Base-by-base conservation (phyloP, 305 asterid genomes). In the Stenogyne calaminthoides region DNA sequence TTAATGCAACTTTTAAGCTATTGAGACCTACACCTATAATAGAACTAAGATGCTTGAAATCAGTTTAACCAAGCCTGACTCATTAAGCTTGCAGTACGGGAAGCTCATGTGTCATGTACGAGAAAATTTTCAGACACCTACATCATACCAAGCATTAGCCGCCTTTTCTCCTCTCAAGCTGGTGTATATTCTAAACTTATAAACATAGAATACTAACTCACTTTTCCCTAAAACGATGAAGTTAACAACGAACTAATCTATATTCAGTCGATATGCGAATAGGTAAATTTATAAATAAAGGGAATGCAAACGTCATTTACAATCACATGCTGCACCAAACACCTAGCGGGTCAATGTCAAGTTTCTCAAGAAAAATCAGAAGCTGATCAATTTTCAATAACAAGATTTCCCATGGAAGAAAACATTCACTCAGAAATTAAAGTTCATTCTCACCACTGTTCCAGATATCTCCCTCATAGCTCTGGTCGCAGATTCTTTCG, bases 381-480 rank as follows among this genome's bases (percentile, higher is more conserved):
- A 56, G 61, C 47, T 15, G 34, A 54, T 25, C 42, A 20, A 22
- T 19, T 67, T 27, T 76, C 78, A 63, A 49, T 49, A 56, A 71
- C 32, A 40, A 73, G 58, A 46, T 6, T 42, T 36, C 57, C 51
- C 19, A 3, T 34, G 55, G 59, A 69, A 39, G 64, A 75, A 64
- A 40, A 61, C 57, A 37, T 32, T 40, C 57, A 40, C 25, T 20
- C 32, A 39, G 18, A 63, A 66, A 67, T 7, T 20, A 46, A 44
- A 58, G 52, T 47, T 10, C 70, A 29, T 73, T 60, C 81, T 90
- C 85, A 93, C 98, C 93, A 76, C 29, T 69, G 66, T 74, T 75
- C 89, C 97, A 80, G 90, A 71, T 82, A 84, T 91, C 72, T 91
- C 97, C 85, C 74, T 87, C 81, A 89, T 82, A 75, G 97, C 97